Evolutionary conservation across 495 filamentous ascomycete genomes (phyloP).

Genomic region (Xylaria intraflava): DNA sequence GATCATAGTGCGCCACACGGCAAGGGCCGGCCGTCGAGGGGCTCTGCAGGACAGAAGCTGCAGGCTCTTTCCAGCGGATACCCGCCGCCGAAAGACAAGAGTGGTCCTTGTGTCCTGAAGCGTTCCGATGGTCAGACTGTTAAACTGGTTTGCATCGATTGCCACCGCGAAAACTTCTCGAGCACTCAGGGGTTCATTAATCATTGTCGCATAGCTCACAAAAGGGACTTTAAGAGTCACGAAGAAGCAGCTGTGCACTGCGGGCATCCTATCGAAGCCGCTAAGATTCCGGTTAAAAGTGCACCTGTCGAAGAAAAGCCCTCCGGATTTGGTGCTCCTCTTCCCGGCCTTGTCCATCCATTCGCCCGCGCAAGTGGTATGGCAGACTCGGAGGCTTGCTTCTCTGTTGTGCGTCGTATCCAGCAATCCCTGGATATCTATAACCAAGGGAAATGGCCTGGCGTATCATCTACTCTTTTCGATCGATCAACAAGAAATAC

Average conservation of each 20-base stretch:
- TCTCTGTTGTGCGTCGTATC: constrained; percentile 42
- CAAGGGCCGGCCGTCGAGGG: constrained; percentile 57
- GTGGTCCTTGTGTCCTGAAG: constrained; percentile 46
- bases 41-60: constrained; percentile 53
- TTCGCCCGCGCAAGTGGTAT: constrained; percentile 53
- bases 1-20: constrained; percentile 47
- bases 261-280: constrained; percentile 70
- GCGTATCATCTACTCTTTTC: constrained; percentile 27
- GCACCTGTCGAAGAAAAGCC: constrained; percentile 46
- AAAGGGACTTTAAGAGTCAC: constrained; percentile 84
- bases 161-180: constrained; percentile 80
- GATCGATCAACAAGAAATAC: constrained; percentile 14
- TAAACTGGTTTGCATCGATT: constrained; percentile 85
- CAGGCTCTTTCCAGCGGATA: constrained; percentile 69
- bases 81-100: constrained; percentile 60
- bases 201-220: constrained; percentile 92
- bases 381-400: constrained; percentile 48
- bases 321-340: constrained; percentile 16
- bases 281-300: constrained; percentile 45
- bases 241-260: constrained; percentile 88
- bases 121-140: constrained; percentile 49
- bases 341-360: constrained; percentile 61
- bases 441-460: constrained; percentile 39
- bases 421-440: constrained; percentile 41
- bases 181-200: constrained; percentile 98